Percentiles rank a stretch among this genome's conserved stretches.
Evolutionary conservation across 352 stramenopile species (phyloP).

Genomic region (Phytopythium helicoides): DNA sequence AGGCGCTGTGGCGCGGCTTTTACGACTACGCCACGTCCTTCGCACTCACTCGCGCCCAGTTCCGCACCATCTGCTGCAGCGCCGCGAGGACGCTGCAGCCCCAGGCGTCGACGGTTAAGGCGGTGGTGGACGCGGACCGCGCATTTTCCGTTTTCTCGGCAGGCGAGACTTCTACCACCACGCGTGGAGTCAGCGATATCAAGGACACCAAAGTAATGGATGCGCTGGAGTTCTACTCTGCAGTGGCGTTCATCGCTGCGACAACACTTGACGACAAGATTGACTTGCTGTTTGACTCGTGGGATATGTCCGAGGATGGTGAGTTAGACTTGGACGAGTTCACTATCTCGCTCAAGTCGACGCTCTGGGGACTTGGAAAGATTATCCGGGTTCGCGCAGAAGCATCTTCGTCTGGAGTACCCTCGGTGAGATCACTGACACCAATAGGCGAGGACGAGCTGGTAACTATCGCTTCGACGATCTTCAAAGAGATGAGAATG

Average conservation of each 20-base stretch:
- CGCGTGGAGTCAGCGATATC: background rate
- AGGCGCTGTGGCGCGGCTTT: slow-evolving; percentile 82
- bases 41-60: slow-evolving; percentile 51
- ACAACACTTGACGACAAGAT: slow-evolving; percentile 73
- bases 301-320: slow-evolving; percentile 85
- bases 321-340: slow-evolving; percentile 79
- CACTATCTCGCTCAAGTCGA: slow-evolving; percentile 88
- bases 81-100: slow-evolving; percentile 33
- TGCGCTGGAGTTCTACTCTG: slow-evolving; percentile 76
- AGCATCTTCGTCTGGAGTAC: background rate
- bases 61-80: slow-evolving; percentile 63
- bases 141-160: slow-evolving; percentile 59
- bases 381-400: slow-evolving; percentile 29
- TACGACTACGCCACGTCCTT: slow-evolving; percentile 78
- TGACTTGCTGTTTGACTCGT: slow-evolving; percentile 83
- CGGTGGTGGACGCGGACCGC: slow-evolving; percentile 43
- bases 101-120: slow-evolving; percentile 36
- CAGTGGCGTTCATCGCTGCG: slow-evolving; percentile 63
- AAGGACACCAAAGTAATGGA: slow-evolving; percentile 41
- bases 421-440: background rate
- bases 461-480: slow-evolving; percentile 48
- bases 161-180: background rate
- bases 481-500: slow-evolving; percentile 70
- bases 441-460: slow-evolving; percentile 67
- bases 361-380: slow-evolving; percentile 61